Evolutionary conservation across 257 asterid genomes (phyloP).

Genomic region (Datura wrightii): DNA sequence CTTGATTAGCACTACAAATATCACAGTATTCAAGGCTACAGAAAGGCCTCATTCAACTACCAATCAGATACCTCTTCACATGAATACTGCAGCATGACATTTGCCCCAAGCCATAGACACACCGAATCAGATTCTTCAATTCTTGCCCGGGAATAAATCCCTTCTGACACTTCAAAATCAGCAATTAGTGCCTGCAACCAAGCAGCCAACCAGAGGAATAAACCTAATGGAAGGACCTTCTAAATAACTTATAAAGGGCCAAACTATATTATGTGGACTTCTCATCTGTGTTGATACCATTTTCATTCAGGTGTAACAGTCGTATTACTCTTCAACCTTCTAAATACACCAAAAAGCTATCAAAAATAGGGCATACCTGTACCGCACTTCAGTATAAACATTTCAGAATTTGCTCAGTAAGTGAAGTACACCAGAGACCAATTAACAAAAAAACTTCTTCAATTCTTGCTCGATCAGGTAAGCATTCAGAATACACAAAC

Average conservation of each 20-base stretch:
- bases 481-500: slow-evolving; percentile 21
- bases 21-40: not conserved
- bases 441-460: not conserved
- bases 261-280: not conserved
- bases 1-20: slow-evolving; percentile 12
- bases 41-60: slow-evolving; percentile 11
- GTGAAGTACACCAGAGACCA: slow-evolving; percentile 6
- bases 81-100: slow-evolving; percentile 94
- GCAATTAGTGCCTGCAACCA: slow-evolving; percentile 71
- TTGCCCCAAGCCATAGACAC: slow-evolving; percentile 97
- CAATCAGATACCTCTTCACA: slow-evolving; percentile 68
- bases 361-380: not conserved
- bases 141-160: slow-evolving; percentile 84
- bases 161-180: slow-evolving; percentile 96
- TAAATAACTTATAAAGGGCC: slow-evolving; percentile 5
- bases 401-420: slow-evolving; percentile 5
- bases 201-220: slow-evolving; percentile 21
- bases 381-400: not conserved
- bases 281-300: not conserved
- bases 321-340: slow-evolving; percentile 15
- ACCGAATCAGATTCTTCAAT: slow-evolving; percentile 85
- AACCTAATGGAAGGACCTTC: not conserved
- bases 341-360: slow-evolving; percentile 14
- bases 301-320: not conserved
- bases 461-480: slow-evolving; percentile 7